Evolutionary conservation across 352 stramenopile species (phyloP).

Genomic region (Elongisporangium senticosum): DNA sequence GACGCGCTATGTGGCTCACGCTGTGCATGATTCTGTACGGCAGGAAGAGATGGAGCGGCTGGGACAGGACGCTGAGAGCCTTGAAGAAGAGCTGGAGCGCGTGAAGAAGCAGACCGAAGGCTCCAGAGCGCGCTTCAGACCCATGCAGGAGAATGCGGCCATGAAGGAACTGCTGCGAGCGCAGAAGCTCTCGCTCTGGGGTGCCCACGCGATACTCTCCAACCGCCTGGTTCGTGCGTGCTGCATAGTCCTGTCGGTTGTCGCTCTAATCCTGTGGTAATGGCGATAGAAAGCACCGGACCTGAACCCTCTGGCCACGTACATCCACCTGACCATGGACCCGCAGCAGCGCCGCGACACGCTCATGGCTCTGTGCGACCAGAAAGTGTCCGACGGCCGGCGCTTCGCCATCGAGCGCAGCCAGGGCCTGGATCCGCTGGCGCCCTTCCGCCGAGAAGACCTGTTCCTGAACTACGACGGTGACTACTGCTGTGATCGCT

Average conservation of each 20-base stretch:
- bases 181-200: conserved; percentile 25
- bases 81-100: no score
- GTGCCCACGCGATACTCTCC: conserved; percentile 22
- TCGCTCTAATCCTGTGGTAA: neutral
- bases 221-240: conserved; percentile 7
- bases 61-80: neutral
- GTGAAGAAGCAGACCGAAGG: no score
- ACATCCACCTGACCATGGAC: conserved; percentile 25
- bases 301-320: conserved; percentile 28
- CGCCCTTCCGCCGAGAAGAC: conserved; percentile 30
- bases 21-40: conserved; percentile 4
- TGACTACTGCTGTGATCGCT: conserved; percentile 35
- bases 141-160: conserved; percentile 4
- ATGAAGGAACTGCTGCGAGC: conserved; percentile 15
- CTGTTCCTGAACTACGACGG: conserved; percentile 31
- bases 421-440: conserved; percentile 13
- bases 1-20: no score
- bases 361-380: conserved; percentile 18
- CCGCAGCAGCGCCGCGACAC: conserved; percentile 15
- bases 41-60: conserved; percentile 19
- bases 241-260: neutral
- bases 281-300: conserved; percentile 15
- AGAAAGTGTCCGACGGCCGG: conserved; percentile 22
- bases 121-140: no score
- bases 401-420: conserved; percentile 30